Base-by-base conservation (phyloP, 257 asterid genomes). In the Handroanthus guayacan region DNA sequence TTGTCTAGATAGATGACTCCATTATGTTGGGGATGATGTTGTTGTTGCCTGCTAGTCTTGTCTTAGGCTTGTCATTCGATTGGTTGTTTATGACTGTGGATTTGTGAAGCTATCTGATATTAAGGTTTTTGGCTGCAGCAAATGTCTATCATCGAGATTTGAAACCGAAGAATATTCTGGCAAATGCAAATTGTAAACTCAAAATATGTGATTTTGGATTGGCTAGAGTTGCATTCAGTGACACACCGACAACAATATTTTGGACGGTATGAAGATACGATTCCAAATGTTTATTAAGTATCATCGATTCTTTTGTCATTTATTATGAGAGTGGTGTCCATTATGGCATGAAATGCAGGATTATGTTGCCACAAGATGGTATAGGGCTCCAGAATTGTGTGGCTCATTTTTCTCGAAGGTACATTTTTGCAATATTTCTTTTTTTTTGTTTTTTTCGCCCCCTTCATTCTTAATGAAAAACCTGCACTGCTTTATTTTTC, bases 321-420 rank as follows among this genome's bases (percentile, higher is more conserved):
- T 60, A 25, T 69, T 43, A 8, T 78, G 9, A 69, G 52, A 52
- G 16, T 60, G 62, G 37, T 70, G 51, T 58, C 37, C 14, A 2
- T 74, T 37, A 37, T 71, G 69, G 38, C 66, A 45, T 13, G 13
- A 58, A 47, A 5, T 62, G 39, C 90, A 94, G 97, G 98, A 94
- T 85, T 94, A 94, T 73, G 96, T 94, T 64, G 98, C 98, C 71
- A 94, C 98, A 34, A 90, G 98, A 84, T 92, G 98, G 98, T 94
- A 94, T 75, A 86, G 97, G 83, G 97, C 98, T 74, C 98, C 97
- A 18, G 98, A 90, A 69, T 82, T 94, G 84, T 92, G 97, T 69
- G 98, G 98, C 51, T 92, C 97, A 47, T 94, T 94, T 78, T 94
- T 90, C 89, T 94, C 97, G 0, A 94, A 92, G 97, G 97, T 88